Conservation (phyloP, 2,329 filamentous ascomycete genomes). For the Aureobasidium lini region DNA sequence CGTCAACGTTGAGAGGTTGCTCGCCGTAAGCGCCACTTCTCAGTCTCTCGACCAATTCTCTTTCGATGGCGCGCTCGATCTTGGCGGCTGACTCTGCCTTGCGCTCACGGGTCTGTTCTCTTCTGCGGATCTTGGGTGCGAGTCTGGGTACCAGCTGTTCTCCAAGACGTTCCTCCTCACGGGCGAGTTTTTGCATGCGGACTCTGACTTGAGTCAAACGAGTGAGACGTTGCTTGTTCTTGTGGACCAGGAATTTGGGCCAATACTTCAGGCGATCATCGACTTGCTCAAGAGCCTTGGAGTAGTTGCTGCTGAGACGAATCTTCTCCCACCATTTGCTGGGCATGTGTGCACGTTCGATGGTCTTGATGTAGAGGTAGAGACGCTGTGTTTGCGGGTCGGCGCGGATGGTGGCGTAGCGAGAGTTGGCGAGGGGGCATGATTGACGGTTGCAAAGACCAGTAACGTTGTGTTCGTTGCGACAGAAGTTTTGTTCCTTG, state of each 20-base stretch:
- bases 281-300: conserved; percentile 78
- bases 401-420: conserved; percentile 85
- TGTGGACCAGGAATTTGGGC: conserved; percentile 87
- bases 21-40: conserved; percentile 92
- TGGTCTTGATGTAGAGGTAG: conserved; percentile 95
- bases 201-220: conserved; percentile 87
- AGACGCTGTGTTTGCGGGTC: conserved; percentile 72
- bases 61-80: conserved; percentile 90
- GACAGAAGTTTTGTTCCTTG: conserved; percentile 86
- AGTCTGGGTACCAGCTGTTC: conserved; percentile 83
- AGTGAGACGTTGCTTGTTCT: conserved; percentile 93
- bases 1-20: conserved; percentile 87
- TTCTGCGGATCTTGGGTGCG: conserved; percentile 71
- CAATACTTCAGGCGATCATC: conserved; percentile 85
- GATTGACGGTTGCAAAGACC: conserved; percentile 78
- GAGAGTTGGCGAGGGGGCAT: conserved; percentile 82
- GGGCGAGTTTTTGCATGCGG: conserved; percentile 65
- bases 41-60: conserved; percentile 85
- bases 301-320: conserved; percentile 83
- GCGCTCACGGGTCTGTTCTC: conserved; percentile 42
- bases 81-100: conserved; percentile 61
- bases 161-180: conserved; percentile 81
- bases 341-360: conserved; percentile 81
- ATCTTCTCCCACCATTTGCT: conserved; percentile 93
- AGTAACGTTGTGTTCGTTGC: conserved; percentile 57